These are phyloP conservation scores for Lachancea sp. DNA, from an alignment of 805 yeast genomes.

Conservation along the genomic window DNA sequence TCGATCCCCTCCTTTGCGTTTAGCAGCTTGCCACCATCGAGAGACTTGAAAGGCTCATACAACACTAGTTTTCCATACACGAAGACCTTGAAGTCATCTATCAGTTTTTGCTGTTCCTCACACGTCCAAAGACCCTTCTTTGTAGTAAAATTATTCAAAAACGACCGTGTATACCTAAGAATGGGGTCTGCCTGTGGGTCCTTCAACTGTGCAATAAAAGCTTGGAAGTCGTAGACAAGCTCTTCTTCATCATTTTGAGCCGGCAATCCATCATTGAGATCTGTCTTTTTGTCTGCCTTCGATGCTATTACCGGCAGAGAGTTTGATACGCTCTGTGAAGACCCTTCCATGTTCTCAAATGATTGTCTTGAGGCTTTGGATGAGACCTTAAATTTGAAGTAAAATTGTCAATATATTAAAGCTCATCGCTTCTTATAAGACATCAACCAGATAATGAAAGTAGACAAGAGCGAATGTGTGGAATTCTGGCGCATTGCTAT, in stretches of 20 bases:
- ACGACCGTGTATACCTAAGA: constrained; percentile 78
- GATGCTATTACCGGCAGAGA: not conserved
- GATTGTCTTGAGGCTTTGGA: not conserved
- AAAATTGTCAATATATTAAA: not conserved
- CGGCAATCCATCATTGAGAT: not conserved
- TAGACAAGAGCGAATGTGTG: constrained; percentile 42
- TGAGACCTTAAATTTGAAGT: not conserved
- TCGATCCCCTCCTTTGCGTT: constrained; percentile 90
- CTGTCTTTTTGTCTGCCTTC: not conserved
- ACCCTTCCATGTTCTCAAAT: not conserved
- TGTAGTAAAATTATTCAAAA: constrained; percentile 59
- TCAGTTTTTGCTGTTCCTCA: constrained; percentile 69
- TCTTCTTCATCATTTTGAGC: constrained; percentile 18
- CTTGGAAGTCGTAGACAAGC: constrained; percentile 70
- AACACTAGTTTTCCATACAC: constrained; percentile 54
- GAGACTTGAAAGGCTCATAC: constrained; percentile 67
- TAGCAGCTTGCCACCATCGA: constrained; percentile 52
- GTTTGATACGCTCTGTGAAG: not conserved
- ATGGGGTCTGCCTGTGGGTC: constrained; percentile 80
- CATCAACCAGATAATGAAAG: not conserved
- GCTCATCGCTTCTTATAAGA: not conserved
- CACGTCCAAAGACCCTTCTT: constrained; percentile 62
- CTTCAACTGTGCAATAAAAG: constrained; percentile 64
- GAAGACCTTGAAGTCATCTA: constrained; percentile 70
- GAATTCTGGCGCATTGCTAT: constrained; percentile 40